Percentiles rank a stretch among this genome's conserved stretches.
Conservation (phyloP, 768 basidiomycete genomes). For the Suillus placidus region DNA sequence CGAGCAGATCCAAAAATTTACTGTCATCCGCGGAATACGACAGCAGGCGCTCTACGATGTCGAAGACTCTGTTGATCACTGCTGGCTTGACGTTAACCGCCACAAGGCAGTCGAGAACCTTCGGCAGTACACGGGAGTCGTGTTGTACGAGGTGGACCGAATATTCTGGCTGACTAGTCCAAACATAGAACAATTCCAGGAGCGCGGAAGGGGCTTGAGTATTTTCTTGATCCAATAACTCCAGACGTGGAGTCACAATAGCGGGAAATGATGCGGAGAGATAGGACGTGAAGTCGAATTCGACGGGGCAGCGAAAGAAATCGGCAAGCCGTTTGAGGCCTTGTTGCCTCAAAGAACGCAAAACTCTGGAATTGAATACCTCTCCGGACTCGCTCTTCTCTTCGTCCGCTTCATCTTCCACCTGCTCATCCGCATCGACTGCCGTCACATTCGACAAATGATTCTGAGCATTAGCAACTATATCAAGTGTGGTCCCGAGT, state of each 20-base stretch:
- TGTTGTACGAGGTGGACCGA: constrained; percentile 68
- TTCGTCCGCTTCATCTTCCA: constrained; percentile 41
- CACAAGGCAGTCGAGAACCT: constrained; percentile 79
- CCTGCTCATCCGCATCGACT: constrained; percentile 41
- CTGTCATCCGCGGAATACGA: constrained; percentile 54
- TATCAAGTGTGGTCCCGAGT: constrained; percentile 65
- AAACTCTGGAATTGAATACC: constrained; percentile 37
- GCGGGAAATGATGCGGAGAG: constrained; percentile 64
- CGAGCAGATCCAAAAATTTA: constrained; percentile 50
- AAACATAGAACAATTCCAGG: constrained; percentile 80
- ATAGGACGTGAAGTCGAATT: constrained; percentile 77
- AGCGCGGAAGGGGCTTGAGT: constrained; percentile 89
- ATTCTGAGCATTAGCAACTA: constrained; percentile 67
- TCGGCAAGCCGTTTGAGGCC: constrained; percentile 86
- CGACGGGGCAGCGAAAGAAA: constrained; percentile 77
- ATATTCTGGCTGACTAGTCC: constrained; percentile 64
- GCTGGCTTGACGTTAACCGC: constrained; percentile 85
- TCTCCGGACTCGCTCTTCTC: constrained; percentile 33
- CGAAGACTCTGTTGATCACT: constrained; percentile 80
- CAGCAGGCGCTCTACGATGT: constrained; percentile 78
- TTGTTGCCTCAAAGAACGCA: constrained; percentile 73
- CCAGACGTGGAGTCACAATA: constrained; percentile 83
- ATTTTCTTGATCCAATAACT: constrained; percentile 77
- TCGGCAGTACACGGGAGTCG: constrained; percentile 68
- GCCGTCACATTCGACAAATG: constrained; percentile 40